Evolutionary conservation across 139 green algal genomes (phyloP), one percentile per base, ranked within the genome.

Genomic region (Nannochloris sp.): DNA sequence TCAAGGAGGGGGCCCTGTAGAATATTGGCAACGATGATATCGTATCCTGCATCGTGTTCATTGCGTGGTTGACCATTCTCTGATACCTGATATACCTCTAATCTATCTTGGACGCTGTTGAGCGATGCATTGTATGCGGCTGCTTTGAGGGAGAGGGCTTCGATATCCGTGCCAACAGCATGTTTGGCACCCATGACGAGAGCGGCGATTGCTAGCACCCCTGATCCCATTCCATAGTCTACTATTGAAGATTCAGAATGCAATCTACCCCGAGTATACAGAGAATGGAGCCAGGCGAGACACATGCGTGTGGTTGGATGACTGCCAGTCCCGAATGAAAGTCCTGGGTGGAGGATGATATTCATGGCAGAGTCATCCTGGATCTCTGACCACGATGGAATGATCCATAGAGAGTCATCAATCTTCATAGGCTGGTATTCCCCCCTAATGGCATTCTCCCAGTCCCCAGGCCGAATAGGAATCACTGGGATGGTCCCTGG

Each of bases 291-390:
- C 66, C 31, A 79, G n/a, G 31, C 30, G 46, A 96, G 72, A 72
- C 90, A 96, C 23, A 95, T 72, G 12, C 83, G 78, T 2, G 90
- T 96, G 29, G 90, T 96, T 6, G 88, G 82, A 61, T 96, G 89
- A 62, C 94, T 87, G 2, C 89, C 89, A 3, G 90, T 96, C 37
- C 90, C 90, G 62, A 96, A 96, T 0, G 90, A 87, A 28, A 96
- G 67, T 0, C 90, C 90, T 13, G 90, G 87, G 40, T 84, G 73
- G 56, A 95, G 65, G 0, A 79, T 64, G 31, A 95, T 79, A 68
- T 84, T 87, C 26, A 85, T 49, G 1, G 77, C 84, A 13, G 20
- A 33, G 10, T 61, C 14, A 40, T 83, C 71, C 5, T 65, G 62
- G 0, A 79, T 75, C 13, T 81, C 43, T 43, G 55, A 69, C 83